Evolutionary conservation across 495 filamentous ascomycete species (phyloP).

Genomic region (Penicillium antarcticum): DNA sequence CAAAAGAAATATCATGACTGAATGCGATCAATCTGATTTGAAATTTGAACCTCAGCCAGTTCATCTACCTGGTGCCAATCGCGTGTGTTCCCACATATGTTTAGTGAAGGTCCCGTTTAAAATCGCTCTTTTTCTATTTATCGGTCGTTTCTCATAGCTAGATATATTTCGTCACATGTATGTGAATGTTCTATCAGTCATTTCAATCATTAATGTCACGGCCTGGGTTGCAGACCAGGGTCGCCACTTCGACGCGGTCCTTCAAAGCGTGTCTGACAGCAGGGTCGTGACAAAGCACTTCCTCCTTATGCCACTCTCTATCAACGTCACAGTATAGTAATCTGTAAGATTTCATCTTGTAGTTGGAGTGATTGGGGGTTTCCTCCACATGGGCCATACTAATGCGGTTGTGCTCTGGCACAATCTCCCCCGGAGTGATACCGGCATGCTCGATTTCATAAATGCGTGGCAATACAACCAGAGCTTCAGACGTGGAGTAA

Average conservation of each 20-base stretch:
- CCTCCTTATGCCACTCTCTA: not conserved
- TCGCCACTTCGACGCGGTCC: not conserved
- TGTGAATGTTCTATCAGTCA: not conserved
- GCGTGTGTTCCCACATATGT: no score
- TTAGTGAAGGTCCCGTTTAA: no score
- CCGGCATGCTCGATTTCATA: not conserved
- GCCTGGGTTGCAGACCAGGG: not conserved
- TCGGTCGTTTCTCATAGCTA: no score
- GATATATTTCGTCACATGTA: no score
- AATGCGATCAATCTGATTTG: no score
- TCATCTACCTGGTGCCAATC: no score
- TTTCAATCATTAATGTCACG: not conserved
- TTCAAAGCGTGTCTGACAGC: not conserved
- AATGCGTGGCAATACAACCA: not conserved
- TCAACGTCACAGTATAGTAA: not conserved
- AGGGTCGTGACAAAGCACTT: not conserved
- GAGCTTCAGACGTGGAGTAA: not conserved
- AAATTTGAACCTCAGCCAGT: no score
- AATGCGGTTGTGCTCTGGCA: not conserved
- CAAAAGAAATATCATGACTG: no score
- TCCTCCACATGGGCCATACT: not conserved
- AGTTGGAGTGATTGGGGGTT: not conserved
- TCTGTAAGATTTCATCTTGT: not conserved
- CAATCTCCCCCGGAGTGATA: not conserved
- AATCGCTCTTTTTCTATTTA: no score